Evolutionary conservation across 2,329 filamentous ascomycete species (phyloP).

Genomic region (Arachnomyces sp.): DNA sequence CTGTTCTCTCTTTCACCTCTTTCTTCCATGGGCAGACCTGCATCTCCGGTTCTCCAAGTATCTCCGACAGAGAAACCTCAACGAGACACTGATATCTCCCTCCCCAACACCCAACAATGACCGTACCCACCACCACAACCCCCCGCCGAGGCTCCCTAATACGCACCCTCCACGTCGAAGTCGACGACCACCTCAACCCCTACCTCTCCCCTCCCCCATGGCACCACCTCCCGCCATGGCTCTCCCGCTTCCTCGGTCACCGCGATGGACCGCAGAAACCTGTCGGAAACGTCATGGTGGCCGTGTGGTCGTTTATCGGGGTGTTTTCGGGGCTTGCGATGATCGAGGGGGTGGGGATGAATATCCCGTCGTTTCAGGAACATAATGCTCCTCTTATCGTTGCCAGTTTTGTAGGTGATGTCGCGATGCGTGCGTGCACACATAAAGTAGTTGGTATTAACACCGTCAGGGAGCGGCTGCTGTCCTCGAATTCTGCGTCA

Average conservation of each 20-base stretch:
- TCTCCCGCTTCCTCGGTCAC: constrained; percentile 63
- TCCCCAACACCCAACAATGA: too few relatives aligned
- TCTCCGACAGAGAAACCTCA: too few relatives aligned
- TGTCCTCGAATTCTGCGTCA: constrained; percentile 64
- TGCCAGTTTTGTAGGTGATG: constrained; percentile 56
- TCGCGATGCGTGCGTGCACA: not conserved
- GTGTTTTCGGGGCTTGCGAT: constrained; percentile 54
- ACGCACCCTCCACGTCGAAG: constrained; percentile 52
- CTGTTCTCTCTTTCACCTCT: too few relatives aligned
- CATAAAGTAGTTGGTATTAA: not conserved
- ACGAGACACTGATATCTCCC: too few relatives aligned
- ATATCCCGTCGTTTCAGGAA: constrained; percentile 46
- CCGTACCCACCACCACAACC: too few relatives aligned
- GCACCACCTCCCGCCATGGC: constrained; percentile 52
- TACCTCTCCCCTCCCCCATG: constrained; percentile 59
- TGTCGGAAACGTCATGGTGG: constrained; percentile 51
- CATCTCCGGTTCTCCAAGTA: too few relatives aligned
- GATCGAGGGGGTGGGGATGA: constrained; percentile 49
- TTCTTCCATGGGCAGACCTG: too few relatives aligned
- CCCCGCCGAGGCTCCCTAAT: too few relatives aligned
- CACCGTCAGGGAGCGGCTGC: constrained; percentile 60
- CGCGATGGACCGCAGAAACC: constrained; percentile 31
- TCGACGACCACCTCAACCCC: constrained; percentile 68
- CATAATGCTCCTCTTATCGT: constrained; percentile 54
- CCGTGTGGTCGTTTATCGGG: constrained; percentile 58